Conservation (phyloP, 2,329 filamentous ascomycete species). For the Phialophora tarda region DNA sequence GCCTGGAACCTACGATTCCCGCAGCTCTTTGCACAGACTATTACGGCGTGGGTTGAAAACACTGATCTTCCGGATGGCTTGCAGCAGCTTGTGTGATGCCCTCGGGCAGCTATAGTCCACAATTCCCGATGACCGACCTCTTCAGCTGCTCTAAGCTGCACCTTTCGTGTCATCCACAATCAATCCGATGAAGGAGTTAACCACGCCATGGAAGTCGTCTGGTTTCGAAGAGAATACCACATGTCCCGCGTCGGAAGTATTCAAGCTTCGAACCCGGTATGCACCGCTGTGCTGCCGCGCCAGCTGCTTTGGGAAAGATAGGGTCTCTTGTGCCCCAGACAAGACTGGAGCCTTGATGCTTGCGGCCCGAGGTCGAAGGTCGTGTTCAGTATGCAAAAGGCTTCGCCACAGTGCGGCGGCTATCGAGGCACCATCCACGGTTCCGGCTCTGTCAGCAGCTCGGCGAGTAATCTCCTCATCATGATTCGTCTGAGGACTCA, state of each 20-base stretch:
- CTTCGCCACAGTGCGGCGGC: slow-evolving; percentile 15
- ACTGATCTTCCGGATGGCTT: neutral
- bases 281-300: neutral
- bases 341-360: slow-evolving; percentile 9
- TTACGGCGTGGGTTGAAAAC: slow-evolving; percentile 13
- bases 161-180: neutral
- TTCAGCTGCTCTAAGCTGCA: neutral
- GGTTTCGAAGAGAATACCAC: slow-evolving; percentile 18
- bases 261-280: slow-evolving; percentile 6
- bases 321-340: slow-evolving; percentile 14
- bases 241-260: slow-evolving; percentile 10
- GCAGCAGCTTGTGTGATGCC: slow-evolving; percentile 3
- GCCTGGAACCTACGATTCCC: slow-evolving; percentile 15
- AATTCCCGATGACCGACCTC: neutral
- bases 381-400: slow-evolving; percentile 7
- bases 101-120: neutral
- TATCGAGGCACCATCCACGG: slow-evolving; percentile 1
- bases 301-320: slow-evolving; percentile 6
- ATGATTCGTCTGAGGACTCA: slow-evolving; percentile 19
- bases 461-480: slow-evolving; percentile 15
- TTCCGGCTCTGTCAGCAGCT: slow-evolving; percentile 7
- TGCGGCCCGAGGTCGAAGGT: slow-evolving; percentile 15
- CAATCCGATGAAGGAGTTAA: slow-evolving; percentile 8
- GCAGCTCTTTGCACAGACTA: slow-evolving; percentile 13
- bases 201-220: neutral